Evolutionary conservation across 768 basidiomycete genomes (phyloP), one percentile per base, ranked within the genome.

Genomic region (Paxillus ammoniavirescens): DNA sequence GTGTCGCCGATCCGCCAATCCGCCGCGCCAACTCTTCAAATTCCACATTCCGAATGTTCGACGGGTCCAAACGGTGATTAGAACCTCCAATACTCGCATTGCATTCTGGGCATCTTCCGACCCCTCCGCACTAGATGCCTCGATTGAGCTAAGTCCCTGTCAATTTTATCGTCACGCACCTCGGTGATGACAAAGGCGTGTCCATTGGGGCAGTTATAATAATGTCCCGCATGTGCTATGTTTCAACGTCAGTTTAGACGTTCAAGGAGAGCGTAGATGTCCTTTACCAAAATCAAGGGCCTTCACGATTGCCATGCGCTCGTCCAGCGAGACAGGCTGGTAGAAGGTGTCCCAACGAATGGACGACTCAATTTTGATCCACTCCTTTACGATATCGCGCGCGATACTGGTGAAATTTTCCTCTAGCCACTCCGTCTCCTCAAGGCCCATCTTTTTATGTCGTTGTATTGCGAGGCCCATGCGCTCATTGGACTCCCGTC

Each of bases 111-210:
- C 86, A 87, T 8, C 26, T 59, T 5, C 77, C 64, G 1, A 42
- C 54, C 58, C 82, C 82, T 15, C 83, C 84, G 48, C 83, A 86
- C 82, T 86, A 53, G 26, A 17, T 33, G 49, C 8, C 50, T 31
- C 42, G 21, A n/a, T 41, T 55, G 13, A 56, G 52, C 18, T 53
- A n/a, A 14, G 9, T n/a, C 17, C 35, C 13, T 2, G 41, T 6
- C 47, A 38, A 18, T 10, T 1, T 15, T 7, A 51, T 36, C 13
- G 17, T 10, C 48, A 59, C 41, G 36, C 52, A 86, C 82, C 64
- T 85, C 79, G 0, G 63, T 68, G 33, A 87, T 86, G 2, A 82
- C 78, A 51, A 82, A 87, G 0, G 77, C 73, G 57, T 87, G 86
- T 0, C 86, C 86, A 47, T 86, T 85, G 0, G 69, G 75, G 52